A percentile compares a stretch with the other conserved stretches of the same genome.
phyloP scores from a whole-genome alignment of 2,329 filamentous ascomycete genomes.

The Pseudogymnoascus pannorum region DNA sequence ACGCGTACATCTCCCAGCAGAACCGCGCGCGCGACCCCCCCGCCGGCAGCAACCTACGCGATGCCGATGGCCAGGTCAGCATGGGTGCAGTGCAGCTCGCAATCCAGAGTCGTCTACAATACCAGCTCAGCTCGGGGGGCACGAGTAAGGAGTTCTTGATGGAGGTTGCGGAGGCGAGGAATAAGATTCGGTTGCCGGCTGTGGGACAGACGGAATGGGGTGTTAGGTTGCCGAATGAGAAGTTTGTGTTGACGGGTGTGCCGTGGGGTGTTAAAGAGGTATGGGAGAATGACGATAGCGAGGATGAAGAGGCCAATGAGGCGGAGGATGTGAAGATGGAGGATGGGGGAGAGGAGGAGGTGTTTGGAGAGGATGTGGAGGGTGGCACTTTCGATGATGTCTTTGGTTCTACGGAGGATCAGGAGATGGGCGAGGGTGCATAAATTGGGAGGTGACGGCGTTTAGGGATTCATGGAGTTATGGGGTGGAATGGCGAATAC shows the following conservation, averaged over 20 bases:
- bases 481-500: background rate
- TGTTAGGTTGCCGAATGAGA: slow-evolving; percentile 57
- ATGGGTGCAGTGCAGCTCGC: slow-evolving; percentile 65
- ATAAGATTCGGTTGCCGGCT: slow-evolving; percentile 57
- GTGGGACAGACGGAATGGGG: slow-evolving; percentile 61
- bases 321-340: slow-evolving; percentile 32
- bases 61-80: slow-evolving; percentile 40
- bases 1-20: slow-evolving; percentile 51
- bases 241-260: slow-evolving; percentile 59
- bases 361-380: slow-evolving; percentile 34
- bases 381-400: slow-evolving; percentile 36
- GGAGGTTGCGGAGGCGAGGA: slow-evolving; percentile 65
- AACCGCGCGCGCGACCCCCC: slow-evolving; percentile 28
- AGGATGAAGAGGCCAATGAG: slow-evolving; percentile 36
- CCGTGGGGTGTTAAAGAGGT: slow-evolving; percentile 57
- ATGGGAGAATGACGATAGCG: slow-evolving; percentile 43
- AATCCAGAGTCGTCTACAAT: slow-evolving; percentile 59
- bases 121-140: slow-evolving; percentile 58
- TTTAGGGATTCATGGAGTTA: background rate
- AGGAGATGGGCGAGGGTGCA: slow-evolving; percentile 32
- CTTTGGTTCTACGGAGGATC: slow-evolving; percentile 34
- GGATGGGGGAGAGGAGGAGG: slow-evolving; percentile 32
- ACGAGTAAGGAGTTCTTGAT: slow-evolving; percentile 68
- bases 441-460: slow-evolving; percentile 23
- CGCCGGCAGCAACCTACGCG: slow-evolving; percentile 24